Evolutionary conservation across 192 early-diverging fungal genomes (phyloP), one percentile per base, ranked within the genome.

Genomic region (Lobosporangium transversale): DNA sequence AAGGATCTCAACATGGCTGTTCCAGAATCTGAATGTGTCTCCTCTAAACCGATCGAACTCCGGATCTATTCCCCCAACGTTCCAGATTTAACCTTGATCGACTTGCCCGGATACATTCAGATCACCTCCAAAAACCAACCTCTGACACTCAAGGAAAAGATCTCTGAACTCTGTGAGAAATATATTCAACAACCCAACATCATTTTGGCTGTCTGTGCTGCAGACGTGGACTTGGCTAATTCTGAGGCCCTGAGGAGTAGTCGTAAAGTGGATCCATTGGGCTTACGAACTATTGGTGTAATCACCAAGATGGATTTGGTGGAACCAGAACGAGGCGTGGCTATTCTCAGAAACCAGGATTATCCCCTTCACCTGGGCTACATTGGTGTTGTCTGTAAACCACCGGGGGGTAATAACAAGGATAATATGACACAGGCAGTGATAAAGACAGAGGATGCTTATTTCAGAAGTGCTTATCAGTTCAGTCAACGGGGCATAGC

Each of bases 281-380:
- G 93, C 44, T 58, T 90, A 31, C 83, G 92, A 27, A 95, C 93
- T 1, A 89, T 95, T 56, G 93, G 93, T 55, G 92, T 95, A 0
- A 87, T 95, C 47, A 95, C 93, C 37, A 95, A 95, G 69, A 90
- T 95, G 84, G 94, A 93, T 69, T 87, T 95, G 23, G 93, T 97
- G 0, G 89, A 94, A 53, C 92, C 95, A 35, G 86, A 89, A 29
- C 67, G 74, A 7, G 97, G 92, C 12, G 90, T 90, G 1, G 84
- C 82, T 5, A 94, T 97, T 73, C 85, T 99, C 31, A 87, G 87
- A 31, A 97, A 98, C 50, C 86, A 89, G 55, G 94, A 99, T 65
- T 99, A 97, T 69, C 96, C 97, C 33, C 76, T 99, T 27, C 90
- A 94, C 44, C 80, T 98, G 18, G 97, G 97, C 12, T 99, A 99